Percentiles rank a stretch among this genome's conserved stretches.
Conservation (phyloP, 768 basidiomycete species). For the Boletus speciosus region DNA sequence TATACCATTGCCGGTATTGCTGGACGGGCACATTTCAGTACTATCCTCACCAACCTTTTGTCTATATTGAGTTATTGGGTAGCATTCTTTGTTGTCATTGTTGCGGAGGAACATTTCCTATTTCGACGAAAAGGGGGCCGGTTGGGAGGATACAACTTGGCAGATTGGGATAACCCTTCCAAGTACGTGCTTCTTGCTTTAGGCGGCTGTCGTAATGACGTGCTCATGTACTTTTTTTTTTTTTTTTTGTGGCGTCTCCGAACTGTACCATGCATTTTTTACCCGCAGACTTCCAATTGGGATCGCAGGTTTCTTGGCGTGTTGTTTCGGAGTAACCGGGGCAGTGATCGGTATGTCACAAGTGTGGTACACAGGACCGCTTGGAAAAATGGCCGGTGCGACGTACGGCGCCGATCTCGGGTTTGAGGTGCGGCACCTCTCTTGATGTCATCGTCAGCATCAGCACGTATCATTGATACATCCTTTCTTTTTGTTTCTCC, state of each 20-base stretch:
- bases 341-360: constrained; percentile 54
- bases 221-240: neutral
- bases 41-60: constrained; percentile 42
- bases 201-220: neutral
- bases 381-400: constrained; percentile 41
- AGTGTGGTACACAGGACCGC: constrained; percentile 50
- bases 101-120: constrained; percentile 44
- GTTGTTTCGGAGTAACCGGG: constrained; percentile 44
- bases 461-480: neutral
- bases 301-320: constrained; percentile 45
- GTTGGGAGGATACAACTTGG: constrained; percentile 49
- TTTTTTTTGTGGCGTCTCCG: too few relatives aligned
- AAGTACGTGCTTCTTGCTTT: constrained; percentile 22
- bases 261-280: neutral
- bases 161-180: constrained; percentile 43
- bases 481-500: neutral
- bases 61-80: constrained; percentile 46
- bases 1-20: constrained; percentile 41
- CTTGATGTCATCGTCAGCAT: neutral
- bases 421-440: constrained; percentile 41
- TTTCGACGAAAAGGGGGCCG: constrained; percentile 39
- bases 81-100: constrained; percentile 44
- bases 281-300: constrained; percentile 43
- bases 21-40: constrained; percentile 43
- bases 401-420: constrained; percentile 48